A percentile compares a stretch with the other conserved stretches of the same genome.
Evolutionary conservation across 2,329 filamentous ascomycete species (phyloP).

Genomic region (Cephalotrichum gorgonifer): DNA sequence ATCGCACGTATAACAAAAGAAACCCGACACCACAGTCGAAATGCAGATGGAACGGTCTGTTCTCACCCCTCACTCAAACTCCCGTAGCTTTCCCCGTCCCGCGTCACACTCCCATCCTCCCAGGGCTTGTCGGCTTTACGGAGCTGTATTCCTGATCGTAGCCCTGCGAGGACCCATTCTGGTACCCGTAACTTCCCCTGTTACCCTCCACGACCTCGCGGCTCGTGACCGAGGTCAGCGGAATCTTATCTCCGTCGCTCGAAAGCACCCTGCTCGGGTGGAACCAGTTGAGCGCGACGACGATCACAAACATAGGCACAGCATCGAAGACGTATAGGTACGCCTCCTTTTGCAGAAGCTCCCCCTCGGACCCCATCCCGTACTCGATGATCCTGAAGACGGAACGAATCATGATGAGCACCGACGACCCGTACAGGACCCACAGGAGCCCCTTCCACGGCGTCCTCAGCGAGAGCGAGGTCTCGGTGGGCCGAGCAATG

Average conservation of each 20-base stretch:
- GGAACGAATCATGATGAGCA: slow-evolving; percentile 29
- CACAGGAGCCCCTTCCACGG: slow-evolving; percentile 21
- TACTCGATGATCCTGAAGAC: slow-evolving; percentile 39
- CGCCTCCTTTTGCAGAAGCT: slow-evolving; percentile 28
- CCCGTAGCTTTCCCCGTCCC: too few species aligned
- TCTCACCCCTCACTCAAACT: too few species aligned
- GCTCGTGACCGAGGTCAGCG: background rate
- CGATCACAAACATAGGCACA: background rate
- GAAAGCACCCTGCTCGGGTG: background rate
- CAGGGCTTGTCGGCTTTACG: too few species aligned
- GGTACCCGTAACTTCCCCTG: background rate
- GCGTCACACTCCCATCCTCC: too few species aligned
- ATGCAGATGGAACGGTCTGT: too few species aligned
- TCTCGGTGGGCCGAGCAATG: slow-evolving; percentile 1
- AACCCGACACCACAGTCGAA: too few species aligned
- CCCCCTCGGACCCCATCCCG: slow-evolving; percentile 26
- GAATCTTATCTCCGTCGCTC: background rate
- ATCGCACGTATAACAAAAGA: too few species aligned
- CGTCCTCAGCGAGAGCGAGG: slow-evolving; percentile 4
- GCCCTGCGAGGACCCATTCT: too few species aligned
- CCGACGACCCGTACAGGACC: slow-evolving; percentile 24
- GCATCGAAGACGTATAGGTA: slow-evolving; percentile 31
- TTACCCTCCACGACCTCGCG: background rate
- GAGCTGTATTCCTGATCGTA: too few species aligned
- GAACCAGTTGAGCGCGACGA: background rate